Percentiles rank a stretch among this genome's conserved stretches.
These are phyloP conservation scores for Penicillium soppii DNA, from an alignment of 495 filamentous ascomycete species.

Conservation along the genomic window DNA sequence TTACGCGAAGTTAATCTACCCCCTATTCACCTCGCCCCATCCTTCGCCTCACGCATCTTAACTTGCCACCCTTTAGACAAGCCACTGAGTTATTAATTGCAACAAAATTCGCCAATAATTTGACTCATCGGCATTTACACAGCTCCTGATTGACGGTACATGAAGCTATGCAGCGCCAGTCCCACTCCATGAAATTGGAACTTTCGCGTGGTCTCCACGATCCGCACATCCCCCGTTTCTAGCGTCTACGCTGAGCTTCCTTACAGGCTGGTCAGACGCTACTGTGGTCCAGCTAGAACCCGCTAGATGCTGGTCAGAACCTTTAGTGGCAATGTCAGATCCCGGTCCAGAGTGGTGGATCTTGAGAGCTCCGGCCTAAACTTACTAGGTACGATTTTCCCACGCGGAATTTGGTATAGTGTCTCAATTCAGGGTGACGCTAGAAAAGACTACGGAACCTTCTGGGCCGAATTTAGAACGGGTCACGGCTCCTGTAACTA, in stretches of 20 bases:
- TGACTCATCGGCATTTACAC: constrained; percentile 9
- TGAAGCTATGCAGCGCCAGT: constrained; percentile 17
- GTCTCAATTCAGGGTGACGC: not conserved
- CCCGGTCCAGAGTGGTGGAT: constrained; percentile 13
- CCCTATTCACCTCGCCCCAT: constrained; percentile 3
- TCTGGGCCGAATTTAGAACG: not conserved
- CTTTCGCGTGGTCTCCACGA: constrained; percentile 22
- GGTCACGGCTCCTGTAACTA: not conserved
- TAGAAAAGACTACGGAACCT: constrained; percentile 5
- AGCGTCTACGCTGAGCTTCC: constrained; percentile 16
- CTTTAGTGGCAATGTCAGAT: constrained; percentile 19
- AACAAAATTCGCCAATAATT: too few species aligned
- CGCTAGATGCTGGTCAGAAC: constrained; percentile 24
- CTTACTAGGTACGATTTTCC: not conserved
- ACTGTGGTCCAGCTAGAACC: constrained; percentile 20
- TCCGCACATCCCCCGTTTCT: constrained; percentile 27
- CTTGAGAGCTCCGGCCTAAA: not conserved
- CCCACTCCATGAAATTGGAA: constrained; percentile 25
- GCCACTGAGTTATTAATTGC: not conserved
- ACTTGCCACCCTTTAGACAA: not conserved
- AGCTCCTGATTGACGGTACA: constrained; percentile 20
- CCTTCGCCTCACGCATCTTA: not conserved
- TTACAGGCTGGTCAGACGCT: too few species aligned
- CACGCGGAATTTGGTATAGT: not conserved
- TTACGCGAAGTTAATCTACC: not conserved